Evolutionary conservation across 805 yeast species (phyloP), one percentile per base, ranked within the genome.

Genomic region (Cyberlindnera maritima): DNA sequence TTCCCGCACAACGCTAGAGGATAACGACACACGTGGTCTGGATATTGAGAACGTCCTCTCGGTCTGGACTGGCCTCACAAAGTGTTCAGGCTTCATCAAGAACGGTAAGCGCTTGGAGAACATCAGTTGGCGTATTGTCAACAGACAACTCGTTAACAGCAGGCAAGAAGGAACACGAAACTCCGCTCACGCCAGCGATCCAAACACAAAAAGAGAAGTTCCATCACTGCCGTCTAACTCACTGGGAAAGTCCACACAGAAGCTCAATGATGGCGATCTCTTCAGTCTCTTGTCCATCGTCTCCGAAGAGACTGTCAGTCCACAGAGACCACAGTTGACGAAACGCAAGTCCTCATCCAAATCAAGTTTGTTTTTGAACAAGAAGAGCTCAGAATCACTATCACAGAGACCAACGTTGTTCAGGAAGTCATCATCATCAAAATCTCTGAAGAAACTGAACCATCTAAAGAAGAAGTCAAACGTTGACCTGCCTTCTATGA

Each of bases 41-140:
- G 71, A 71, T 36, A 58, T 72, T 33, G 72, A 70, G 44, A 68
- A 67, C 41, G 68, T 71, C 3, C 53, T 72, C 25, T 64, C 70
- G 3, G 64, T 72, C 20, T 71, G 75, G 73, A 68, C 74, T 10
- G 72, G 74, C 2, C 47, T 61, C 14, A 61, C 63, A 1, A 61
- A 58, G 41, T 61, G 65, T 35, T 61, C 65, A 9, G 57, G 54
- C 15, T 60, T 57, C 47, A 57, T 62, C 29, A 57, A 59, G 42
- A 56, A 58, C 43, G 65, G 65, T 12, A 60, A 58, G 46, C 47
- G 65, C 20, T 43, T 62, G 20, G 65, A 62, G 46, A 62, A 62
- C 44, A 60, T 62, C 46, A 60, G 64, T 49, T 62, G 65, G 65
- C 56, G 65, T 46, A 62, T 62, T 15, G 65, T 62, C 33, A 62